A percentile compares a stretch with the other conserved stretches of the same genome.
These are phyloP conservation scores for Scleroderma citrinum DNA, from an alignment of 768 basidiomycete genomes.

Conservation along the genomic window DNA sequence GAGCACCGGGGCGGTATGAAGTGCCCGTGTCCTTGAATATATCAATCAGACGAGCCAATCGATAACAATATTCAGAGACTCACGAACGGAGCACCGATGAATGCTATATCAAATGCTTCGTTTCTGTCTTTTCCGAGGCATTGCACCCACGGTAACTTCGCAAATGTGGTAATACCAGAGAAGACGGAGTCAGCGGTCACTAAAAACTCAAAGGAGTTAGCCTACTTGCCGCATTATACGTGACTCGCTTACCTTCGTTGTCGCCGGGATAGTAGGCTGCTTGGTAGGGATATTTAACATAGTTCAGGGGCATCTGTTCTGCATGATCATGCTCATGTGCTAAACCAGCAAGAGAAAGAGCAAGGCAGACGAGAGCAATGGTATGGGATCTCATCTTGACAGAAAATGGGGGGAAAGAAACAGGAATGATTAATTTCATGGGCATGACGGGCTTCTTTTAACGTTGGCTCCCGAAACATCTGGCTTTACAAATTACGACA, in stretches of 20 bases:
- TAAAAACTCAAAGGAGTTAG: conserved; percentile 17
- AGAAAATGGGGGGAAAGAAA: neutral
- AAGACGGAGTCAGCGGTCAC: conserved; percentile 77
- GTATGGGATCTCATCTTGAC: conserved; percentile 19
- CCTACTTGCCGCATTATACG: neutral
- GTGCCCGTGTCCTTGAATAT: conserved; percentile 58
- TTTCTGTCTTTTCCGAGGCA: conserved; percentile 63
- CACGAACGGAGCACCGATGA: conserved; percentile 77
- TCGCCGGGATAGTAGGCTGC: conserved; percentile 48
- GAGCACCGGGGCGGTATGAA: conserved; percentile 76
- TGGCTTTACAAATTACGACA: conserved; percentile 2
- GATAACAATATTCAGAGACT: conserved; percentile 13
- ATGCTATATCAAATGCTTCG: conserved; percentile 68
- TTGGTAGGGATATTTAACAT: conserved; percentile 61
- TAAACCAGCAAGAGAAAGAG: conserved; percentile 22
- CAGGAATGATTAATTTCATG: conserved; percentile 1
- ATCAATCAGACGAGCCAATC: neutral
- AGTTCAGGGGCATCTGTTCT: conserved; percentile 60
- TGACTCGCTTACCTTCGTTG: conserved; percentile 43
- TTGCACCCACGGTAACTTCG: conserved; percentile 78
- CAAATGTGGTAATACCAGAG: conserved; percentile 80
- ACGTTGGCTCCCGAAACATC: conserved; percentile 5
- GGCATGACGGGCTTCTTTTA: conserved; percentile 10
- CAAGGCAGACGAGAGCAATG: conserved; percentile 20
- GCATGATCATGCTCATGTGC: conserved; percentile 38